phyloP scores from a whole-genome alignment of 345 rosid species.

The Dovyalis caffra region DNA sequence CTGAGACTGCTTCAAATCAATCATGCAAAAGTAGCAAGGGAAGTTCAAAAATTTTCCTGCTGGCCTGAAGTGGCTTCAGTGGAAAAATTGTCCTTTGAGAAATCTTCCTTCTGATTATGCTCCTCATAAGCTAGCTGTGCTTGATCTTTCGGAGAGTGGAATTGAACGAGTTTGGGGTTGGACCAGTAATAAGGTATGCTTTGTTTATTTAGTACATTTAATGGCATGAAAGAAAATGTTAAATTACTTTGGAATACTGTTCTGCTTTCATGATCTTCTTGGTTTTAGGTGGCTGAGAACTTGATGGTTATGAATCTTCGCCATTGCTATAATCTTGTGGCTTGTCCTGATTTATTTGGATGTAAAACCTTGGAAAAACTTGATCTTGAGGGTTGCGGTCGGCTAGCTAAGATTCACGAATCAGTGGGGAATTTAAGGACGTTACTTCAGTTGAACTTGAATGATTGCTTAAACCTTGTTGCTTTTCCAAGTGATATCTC shows the following conservation, averaged over 20 bases:
- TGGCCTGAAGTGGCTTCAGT: too few species aligned
- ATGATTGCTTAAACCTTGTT: too few species aligned
- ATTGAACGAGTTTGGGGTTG: too few species aligned
- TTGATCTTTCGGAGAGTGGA: too few species aligned
- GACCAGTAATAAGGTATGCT: conserved; percentile 26
- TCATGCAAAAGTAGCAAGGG: conserved; percentile 50
- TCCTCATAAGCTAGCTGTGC: too few species aligned
- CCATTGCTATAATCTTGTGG: too few species aligned
- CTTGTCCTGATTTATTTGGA: too few species aligned
- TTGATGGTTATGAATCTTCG: too few species aligned
- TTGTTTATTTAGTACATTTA: not conserved
- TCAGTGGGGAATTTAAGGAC: conserved; percentile 39
- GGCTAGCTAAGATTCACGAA: conserved; percentile 32
- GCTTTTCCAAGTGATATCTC: conserved; percentile 43
- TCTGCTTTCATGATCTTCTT: not conserved
- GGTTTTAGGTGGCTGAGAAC: conserved; percentile 33
- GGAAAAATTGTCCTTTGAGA: too few species aligned
- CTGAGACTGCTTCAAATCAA: conserved; percentile 67
- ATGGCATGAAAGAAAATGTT: not conserved
- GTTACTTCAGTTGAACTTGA: conserved; percentile 30
- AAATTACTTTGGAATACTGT: not conserved
- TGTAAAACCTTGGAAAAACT: too few species aligned
- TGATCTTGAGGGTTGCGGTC: conserved; percentile 33
- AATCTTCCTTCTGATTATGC: too few species aligned
- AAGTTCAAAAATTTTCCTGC: conserved; percentile 39